Base-by-base conservation (phyloP, 2,329 filamentous ascomycete genomes). In the Emergomyces africanus region DNA sequence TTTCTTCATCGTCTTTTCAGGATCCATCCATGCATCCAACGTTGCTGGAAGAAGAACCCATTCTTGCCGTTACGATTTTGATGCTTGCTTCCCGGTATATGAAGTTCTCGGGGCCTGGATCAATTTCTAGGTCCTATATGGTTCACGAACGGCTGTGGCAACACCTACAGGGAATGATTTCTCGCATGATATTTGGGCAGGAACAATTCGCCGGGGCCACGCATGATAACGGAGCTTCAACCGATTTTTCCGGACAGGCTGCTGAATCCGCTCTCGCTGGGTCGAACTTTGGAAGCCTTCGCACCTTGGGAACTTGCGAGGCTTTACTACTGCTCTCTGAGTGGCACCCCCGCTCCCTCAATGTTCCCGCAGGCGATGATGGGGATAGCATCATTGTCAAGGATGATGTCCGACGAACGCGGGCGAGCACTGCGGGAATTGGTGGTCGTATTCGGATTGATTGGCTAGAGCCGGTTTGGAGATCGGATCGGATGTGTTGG, bases 71-170 rank as follows among this genome's bases (percentile, higher is more conserved):
- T 44, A 94, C 90, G 0, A 81, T 96, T 23, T 78, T 96, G 61
- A 91, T 89, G n/a, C 90, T 95, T 57, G 81, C 90, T 2, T 92
- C 89, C 1, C 82, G 90, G 59, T 94, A 95, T 70, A 86, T 85
- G 67, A 81, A 81, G 61, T 82, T 95, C 57, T 79, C 83, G 3
- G 87, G 88, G 1, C 83, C 88, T 0, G 89, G 88, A 4, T 85
- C 87, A 0, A 78, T 84, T 61, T 91, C 88, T 54, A 83, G 90
- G 54, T 88, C 88, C 0, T 87, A 90, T 67, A 84, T 88, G 42
- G 91, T 96, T 59, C 90, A 95, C 63, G 88, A 94, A 67, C 89
- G 91, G 72, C 79, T 96, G 5, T 96, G 90, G 90, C 87, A 83
- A 44, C 92, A 95, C 68, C 80, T 95, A 25, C 85, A 90, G 58